Conservation (phyloP, 2,329 filamentous ascomycete genomes). For the Aspergillus viridinutans region DNA sequence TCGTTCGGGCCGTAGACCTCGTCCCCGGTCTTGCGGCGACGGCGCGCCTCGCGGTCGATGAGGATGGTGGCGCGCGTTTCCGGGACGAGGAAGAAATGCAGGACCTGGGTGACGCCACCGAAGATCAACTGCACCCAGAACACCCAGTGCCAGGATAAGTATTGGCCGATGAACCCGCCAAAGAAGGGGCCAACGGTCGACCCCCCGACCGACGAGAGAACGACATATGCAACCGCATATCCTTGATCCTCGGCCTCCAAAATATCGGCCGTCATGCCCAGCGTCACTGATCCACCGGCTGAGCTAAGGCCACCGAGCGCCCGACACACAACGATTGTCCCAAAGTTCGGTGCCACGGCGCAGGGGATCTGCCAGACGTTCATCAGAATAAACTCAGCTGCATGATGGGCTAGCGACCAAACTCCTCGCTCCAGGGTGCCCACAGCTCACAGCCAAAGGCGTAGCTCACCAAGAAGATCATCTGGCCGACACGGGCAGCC, state of each 20-base stretch:
- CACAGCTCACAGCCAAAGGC: constrained; percentile 84
- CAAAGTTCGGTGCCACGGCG: constrained; percentile 69
- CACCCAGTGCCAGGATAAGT: constrained; percentile 67
- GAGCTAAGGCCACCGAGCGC: constrained; percentile 66
- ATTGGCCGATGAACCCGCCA: constrained; percentile 69
- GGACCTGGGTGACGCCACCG: constrained; percentile 63
- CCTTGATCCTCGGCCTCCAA: constrained; percentile 68
- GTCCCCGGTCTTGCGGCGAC: constrained; percentile 58
- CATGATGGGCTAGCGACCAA: constrained; percentile 71
- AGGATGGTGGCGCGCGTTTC: constrained; percentile 74
- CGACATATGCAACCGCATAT: constrained; percentile 70
- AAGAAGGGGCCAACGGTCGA: constrained; percentile 72
- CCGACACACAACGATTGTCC: constrained; percentile 63
- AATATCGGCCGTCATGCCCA: constrained; percentile 72
- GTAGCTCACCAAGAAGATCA: constrained; percentile 74
- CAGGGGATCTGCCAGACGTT: constrained; percentile 74
- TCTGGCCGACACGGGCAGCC: constrained; percentile 67
- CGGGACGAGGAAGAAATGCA: constrained; percentile 67
- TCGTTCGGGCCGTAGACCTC: constrained; percentile 71
- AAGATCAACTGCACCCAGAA: constrained; percentile 86
- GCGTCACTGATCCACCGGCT: constrained; percentile 67
- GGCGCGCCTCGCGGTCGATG: constrained; percentile 75
- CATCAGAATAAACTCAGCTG: constrained; percentile 68
- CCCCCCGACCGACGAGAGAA: constrained; percentile 75
- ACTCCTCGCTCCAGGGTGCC: constrained; percentile 83